phyloP scores from a whole-genome alignment of 495 filamentous ascomycete genomes.

The Tuber melanosporum region DNA sequence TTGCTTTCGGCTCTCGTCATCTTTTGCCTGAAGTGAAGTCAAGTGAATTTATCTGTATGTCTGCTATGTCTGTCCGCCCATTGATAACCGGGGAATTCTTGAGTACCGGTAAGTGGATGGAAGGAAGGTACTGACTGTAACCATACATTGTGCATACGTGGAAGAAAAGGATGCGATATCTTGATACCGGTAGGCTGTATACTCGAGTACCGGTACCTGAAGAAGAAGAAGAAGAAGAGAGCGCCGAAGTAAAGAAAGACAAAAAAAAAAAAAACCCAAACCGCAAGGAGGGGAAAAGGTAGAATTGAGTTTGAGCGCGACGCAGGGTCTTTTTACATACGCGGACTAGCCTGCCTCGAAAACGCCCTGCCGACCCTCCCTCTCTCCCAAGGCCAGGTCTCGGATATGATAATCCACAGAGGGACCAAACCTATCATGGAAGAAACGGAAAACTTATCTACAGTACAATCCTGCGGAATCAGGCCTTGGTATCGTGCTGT shows the following conservation, averaged over 20 bases:
- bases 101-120: background rate
- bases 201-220: background rate
- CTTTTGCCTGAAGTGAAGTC: slow-evolving; percentile 26
- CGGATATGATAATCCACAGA: background rate
- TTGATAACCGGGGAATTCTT: slow-evolving; percentile 1
- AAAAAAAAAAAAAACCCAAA: background rate
- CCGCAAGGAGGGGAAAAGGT: background rate
- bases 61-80: background rate
- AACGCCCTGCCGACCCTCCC: background rate
- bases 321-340: slow-evolving; percentile 1
- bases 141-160: background rate
- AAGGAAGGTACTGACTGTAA: background rate
- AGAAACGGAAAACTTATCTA: too few relatives aligned
- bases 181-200: background rate
- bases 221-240: background rate
- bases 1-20: slow-evolving; percentile 29
- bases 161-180: background rate
- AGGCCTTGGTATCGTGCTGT: background rate
- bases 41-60: slow-evolving; percentile 22
- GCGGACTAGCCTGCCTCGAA: background rate
- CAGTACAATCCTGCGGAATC: background rate
- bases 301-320: slow-evolving; percentile 2
- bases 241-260: background rate
- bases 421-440: background rate
- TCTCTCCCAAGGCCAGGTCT: background rate